A percentile compares a stretch with the other conserved stretches of the same genome.
Conservation (phyloP, 2,329 filamentous ascomycete genomes). For the Malbranchea zuffiana region DNA sequence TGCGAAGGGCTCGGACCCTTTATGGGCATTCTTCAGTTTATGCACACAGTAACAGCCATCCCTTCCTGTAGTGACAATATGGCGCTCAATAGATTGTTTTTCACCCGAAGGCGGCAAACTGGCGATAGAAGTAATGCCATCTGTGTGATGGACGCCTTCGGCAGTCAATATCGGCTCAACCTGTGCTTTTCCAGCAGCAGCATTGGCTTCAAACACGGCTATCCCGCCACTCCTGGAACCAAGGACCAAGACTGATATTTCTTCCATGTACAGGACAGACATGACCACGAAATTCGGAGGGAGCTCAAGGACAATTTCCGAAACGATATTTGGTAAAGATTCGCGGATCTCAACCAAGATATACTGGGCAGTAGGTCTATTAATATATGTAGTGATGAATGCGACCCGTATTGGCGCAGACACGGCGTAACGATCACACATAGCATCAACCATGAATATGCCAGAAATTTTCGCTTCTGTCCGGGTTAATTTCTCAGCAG, state of each 20-base stretch:
- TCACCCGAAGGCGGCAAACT: conserved; percentile 11
- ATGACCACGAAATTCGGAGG: conserved; percentile 43
- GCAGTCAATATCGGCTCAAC: conserved; percentile 12
- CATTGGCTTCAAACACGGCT: conserved; percentile 34
- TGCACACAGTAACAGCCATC: conserved; percentile 67
- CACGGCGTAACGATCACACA: background rate
- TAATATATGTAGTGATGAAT: conserved; percentile 9
- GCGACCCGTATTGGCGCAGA: background rate
- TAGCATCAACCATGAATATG: conserved; percentile 18
- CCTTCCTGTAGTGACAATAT: conserved; percentile 60
- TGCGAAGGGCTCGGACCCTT: conserved; percentile 21
- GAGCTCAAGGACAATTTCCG: conserved; percentile 14
- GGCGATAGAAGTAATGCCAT: conserved; percentile 59
- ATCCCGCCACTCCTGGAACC: conserved; percentile 48
- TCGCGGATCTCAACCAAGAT: too few species aligned
- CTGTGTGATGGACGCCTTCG: conserved; percentile 36
- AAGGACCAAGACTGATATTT: conserved; percentile 34
- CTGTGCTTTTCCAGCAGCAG: background rate
- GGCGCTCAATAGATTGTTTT: background rate
- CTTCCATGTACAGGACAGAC: conserved; percentile 33
- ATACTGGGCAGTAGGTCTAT: conserved; percentile 3
- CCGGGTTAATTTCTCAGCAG: conserved; percentile 20
- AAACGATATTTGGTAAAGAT: too few species aligned
- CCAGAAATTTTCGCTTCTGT: conserved; percentile 22
- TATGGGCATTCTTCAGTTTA: conserved; percentile 19